Conservation (phyloP, 495 filamentous ascomycete genomes). For the Aspergillus leporis region DNA sequence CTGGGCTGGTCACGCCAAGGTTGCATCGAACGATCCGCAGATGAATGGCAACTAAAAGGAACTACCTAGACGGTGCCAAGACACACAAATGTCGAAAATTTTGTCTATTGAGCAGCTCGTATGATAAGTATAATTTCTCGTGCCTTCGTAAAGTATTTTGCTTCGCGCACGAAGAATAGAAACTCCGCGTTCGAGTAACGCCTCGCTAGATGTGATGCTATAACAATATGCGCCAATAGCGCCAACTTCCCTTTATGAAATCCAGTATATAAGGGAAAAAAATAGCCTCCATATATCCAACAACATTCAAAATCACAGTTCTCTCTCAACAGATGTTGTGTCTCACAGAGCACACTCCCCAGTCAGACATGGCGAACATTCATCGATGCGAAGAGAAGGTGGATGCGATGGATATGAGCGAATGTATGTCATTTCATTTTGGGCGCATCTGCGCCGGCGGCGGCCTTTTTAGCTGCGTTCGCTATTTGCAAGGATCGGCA, state of each 20-base stretch:
- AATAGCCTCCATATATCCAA: not conserved
- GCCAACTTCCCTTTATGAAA: slow-evolving; percentile 2
- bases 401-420: not conserved
- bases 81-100: not conserved
- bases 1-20: slow-evolving; percentile 22
- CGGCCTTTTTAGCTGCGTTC: not conserved
- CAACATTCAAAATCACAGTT: not conserved
- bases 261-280: not conserved
- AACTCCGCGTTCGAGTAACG: slow-evolving; percentile 6
- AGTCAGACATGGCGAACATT: not conserved
- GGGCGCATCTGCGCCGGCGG: not conserved
- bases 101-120: not conserved
- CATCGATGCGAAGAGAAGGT: not conserved
- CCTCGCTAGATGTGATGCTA: slow-evolving; percentile 16
- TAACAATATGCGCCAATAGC: slow-evolving; percentile 8
- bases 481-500: not conserved
- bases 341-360: not conserved
- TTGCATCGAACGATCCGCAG: not conserved
- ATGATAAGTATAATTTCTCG: slow-evolving; percentile 10
- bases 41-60: not conserved
- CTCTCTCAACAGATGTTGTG: not conserved
- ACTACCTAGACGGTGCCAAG: not conserved
- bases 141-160: slow-evolving; percentile 11
- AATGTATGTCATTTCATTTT: not conserved
- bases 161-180: not conserved